Conservation (phyloP, 495 filamentous ascomycete genomes). For the Xanthoparmelia taractica region DNA sequence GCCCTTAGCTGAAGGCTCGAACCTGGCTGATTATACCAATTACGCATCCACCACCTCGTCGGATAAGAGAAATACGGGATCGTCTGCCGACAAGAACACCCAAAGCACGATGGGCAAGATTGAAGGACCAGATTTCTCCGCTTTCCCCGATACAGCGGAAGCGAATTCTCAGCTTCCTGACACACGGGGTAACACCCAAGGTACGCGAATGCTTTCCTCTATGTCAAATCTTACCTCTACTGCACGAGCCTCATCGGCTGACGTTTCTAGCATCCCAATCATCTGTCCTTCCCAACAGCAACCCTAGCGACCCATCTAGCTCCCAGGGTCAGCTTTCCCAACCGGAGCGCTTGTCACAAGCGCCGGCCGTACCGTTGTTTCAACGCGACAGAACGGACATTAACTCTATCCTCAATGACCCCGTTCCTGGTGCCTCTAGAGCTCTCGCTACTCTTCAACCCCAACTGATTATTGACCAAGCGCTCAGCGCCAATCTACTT, state of each 20-base stretch:
- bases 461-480: slow-evolving; percentile 49
- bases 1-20: slow-evolving; percentile 65
- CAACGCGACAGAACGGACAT: slow-evolving; percentile 32
- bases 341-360: slow-evolving; percentile 28
- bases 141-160: slow-evolving; percentile 24
- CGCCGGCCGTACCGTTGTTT: slow-evolving; percentile 43
- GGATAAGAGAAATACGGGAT: slow-evolving; percentile 57
- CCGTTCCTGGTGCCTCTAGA: slow-evolving; percentile 31
- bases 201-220: neutral
- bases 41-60: slow-evolving; percentile 85
- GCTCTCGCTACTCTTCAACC: slow-evolving; percentile 24
- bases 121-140: slow-evolving; percentile 33
- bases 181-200: slow-evolving; percentile 43
- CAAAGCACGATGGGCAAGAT: slow-evolving; percentile 46
- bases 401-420: slow-evolving; percentile 40
- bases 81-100: slow-evolving; percentile 34
- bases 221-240: neutral
- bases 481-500: slow-evolving; percentile 48
- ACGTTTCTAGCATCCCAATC: slow-evolving; percentile 19
- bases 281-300: slow-evolving; percentile 32
- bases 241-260: neutral
- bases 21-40: slow-evolving; percentile 68
- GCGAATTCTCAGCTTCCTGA: slow-evolving; percentile 49
- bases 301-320: slow-evolving; percentile 25
- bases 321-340: slow-evolving; percentile 39